Conservation (phyloP, 2,329 filamentous ascomycete genomes). For the Penicillium oxalicum region DNA sequence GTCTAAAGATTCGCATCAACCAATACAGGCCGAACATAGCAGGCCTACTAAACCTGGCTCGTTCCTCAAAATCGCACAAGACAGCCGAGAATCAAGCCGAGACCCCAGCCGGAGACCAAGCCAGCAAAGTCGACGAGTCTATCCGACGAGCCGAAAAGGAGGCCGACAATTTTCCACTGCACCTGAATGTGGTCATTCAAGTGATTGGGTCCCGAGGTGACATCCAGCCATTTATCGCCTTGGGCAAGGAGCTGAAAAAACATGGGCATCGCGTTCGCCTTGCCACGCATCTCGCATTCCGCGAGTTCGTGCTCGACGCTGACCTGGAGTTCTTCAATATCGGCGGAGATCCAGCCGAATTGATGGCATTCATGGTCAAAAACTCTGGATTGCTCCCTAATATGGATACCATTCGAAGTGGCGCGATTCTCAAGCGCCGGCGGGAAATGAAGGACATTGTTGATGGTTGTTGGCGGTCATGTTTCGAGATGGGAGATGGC, state of each 20-base stretch:
- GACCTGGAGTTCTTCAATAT: conserved; percentile 71
- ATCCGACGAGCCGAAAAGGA: conserved; percentile 1
- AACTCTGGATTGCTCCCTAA: conserved; percentile 80
- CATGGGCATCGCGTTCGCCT: conserved; percentile 69
- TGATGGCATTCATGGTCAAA: conserved; percentile 89
- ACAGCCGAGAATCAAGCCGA: conserved; percentile 7
- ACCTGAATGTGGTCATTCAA: conserved; percentile 62
- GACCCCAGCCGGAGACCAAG: conserved; percentile 9
- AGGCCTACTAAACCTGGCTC: conserved; percentile 12
- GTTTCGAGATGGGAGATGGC: conserved; percentile 71
- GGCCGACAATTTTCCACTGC: conserved; percentile 13
- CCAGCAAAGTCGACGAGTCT: neutral
- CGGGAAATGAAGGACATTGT: conserved; percentile 74
- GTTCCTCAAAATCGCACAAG: conserved; percentile 4
- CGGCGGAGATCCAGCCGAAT: conserved; percentile 65
- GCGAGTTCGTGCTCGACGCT: conserved; percentile 62
- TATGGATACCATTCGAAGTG: conserved; percentile 66
- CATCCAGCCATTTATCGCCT: conserved; percentile 68
- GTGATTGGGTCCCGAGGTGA: conserved; percentile 70
- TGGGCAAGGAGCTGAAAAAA: conserved; percentile 60
- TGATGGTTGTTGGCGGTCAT: conserved; percentile 81
- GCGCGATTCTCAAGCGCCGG: conserved; percentile 69
- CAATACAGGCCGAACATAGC: conserved; percentile 18
- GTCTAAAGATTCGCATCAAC: conserved; percentile 19
- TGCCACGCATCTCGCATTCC: conserved; percentile 66